Percentiles rank a stretch among this genome's conserved stretches.
phyloP scores from a whole-genome alignment of 441 rosid genomes.

The Dalechampia spathulata region DNA sequence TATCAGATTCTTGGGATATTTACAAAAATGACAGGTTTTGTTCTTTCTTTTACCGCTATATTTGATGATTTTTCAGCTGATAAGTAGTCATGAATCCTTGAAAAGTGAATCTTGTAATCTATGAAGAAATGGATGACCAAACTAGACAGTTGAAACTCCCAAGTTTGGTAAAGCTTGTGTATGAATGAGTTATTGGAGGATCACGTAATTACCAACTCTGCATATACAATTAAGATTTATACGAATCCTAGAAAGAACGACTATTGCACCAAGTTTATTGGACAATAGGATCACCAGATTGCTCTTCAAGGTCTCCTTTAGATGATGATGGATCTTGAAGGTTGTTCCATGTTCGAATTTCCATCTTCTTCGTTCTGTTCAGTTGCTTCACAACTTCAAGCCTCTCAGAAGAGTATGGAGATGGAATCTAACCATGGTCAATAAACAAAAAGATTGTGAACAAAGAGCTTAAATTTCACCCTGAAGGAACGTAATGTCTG shows the following conservation, averaged over 20 bases:
- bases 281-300: conserved; percentile 12
- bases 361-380: conserved; percentile 50
- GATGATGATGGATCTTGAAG: conserved; percentile 31
- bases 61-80: too few relatives aligned
- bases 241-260: background rate
- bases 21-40: too few relatives aligned
- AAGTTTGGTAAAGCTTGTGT: background rate
- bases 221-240: background rate
- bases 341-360: conserved; percentile 36
- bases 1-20: too few relatives aligned
- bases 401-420: conserved; percentile 54
- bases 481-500: background rate
- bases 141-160: background rate
- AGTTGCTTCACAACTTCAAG: conserved; percentile 53
- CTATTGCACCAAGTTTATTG: background rate
- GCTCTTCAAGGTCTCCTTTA: conserved; percentile 27
- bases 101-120: too few relatives aligned
- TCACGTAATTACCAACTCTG: conserved; percentile 9
- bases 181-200: background rate
- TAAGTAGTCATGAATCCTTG: too few relatives aligned
- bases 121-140: background rate
- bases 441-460: conserved; percentile 2
- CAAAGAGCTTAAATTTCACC: background rate
- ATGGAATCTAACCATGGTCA: conserved; percentile 43
- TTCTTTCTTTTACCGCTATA: too few relatives aligned